phyloP scores from a whole-genome alignment of 108 stramenopile species.

The Pseudonitzschia delicatissima region DNA sequence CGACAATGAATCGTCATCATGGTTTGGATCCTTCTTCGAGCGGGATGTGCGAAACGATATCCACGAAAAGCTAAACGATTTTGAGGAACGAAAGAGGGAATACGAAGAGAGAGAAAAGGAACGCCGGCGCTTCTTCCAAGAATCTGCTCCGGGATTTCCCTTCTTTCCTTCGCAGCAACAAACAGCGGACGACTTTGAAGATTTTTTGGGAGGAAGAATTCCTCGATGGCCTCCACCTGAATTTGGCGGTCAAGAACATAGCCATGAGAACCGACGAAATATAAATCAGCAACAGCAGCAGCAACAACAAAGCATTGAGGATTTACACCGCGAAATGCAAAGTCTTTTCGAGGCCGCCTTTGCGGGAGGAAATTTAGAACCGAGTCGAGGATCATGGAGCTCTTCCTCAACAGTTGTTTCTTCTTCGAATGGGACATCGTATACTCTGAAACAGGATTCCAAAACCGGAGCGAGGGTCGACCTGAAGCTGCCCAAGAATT shows the following conservation, averaged over 20 bases:
- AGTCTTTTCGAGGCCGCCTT: constrained; percentile 3
- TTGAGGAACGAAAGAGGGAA: not conserved
- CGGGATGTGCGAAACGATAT: not conserved
- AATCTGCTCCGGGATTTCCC: not conserved
- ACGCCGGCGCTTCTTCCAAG: not conserved
- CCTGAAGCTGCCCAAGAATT: not conserved
- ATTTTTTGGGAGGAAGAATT: not conserved
- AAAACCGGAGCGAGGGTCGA: constrained; percentile 4
- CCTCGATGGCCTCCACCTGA: not conserved
- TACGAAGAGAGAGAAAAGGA: not conserved
- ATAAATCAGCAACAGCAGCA: not conserved
- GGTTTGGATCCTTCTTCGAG: not conserved
- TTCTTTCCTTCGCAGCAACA: not conserved
- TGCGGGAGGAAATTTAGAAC: not conserved
- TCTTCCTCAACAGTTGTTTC: not conserved
- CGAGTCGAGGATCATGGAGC: not conserved
- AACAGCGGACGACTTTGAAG: not conserved
- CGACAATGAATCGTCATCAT: not conserved
- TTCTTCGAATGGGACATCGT: not conserved
- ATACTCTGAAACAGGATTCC: not conserved
- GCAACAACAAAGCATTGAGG: not conserved
- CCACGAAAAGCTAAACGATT: constrained; percentile 9
- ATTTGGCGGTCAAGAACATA: not conserved
- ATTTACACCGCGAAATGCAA: not conserved
- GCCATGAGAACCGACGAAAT: not conserved